These are phyloP conservation scores for Umbilicaria muhlenbergii DNA, from an alignment of 495 filamentous ascomycete species.

Conservation along the genomic window DNA sequence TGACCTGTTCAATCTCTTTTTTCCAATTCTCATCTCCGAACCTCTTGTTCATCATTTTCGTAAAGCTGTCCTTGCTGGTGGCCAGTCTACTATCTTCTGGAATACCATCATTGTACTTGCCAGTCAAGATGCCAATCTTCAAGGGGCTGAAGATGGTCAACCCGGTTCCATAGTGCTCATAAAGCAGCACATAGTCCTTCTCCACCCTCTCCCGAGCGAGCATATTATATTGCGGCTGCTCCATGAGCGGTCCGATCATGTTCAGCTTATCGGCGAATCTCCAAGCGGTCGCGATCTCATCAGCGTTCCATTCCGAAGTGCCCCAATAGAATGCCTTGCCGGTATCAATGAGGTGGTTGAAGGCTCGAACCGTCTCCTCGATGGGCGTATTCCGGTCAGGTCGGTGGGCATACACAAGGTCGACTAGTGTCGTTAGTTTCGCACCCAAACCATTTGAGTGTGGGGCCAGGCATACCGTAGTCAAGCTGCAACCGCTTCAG, in stretches of 20 bases:
- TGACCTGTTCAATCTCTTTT: constrained; percentile 14
- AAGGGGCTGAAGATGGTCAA: constrained; percentile 63
- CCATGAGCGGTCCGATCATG: constrained; percentile 67
- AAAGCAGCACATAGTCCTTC: constrained; percentile 53
- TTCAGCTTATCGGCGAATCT: constrained; percentile 55
- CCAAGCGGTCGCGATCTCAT: constrained; percentile 66
- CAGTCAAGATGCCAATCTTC: constrained; percentile 56
- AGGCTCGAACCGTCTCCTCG: constrained; percentile 72
- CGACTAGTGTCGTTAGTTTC: constrained; percentile 35
- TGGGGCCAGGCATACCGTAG: constrained; percentile 14
- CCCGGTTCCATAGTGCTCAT: constrained; percentile 47
- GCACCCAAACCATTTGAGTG: no score
- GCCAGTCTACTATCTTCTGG: constrained; percentile 23
- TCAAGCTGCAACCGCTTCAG: constrained; percentile 55
- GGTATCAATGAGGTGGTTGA: constrained; percentile 63
- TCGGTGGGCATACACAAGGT: constrained; percentile 73
- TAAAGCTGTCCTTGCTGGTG: constrained; percentile 24
- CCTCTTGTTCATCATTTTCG: constrained; percentile 16
- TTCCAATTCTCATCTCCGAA: constrained; percentile 15
- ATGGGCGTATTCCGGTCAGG: constrained; percentile 73
- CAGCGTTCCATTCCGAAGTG: constrained; percentile 73
- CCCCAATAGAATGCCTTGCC: constrained; percentile 85
- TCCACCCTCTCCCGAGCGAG: constrained; percentile 58
- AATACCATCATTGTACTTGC: constrained; percentile 62
- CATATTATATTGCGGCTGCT: constrained; percentile 80